Evolutionary conservation across 768 basidiomycete genomes (phyloP).

Genomic region (Boletus bicolor): DNA sequence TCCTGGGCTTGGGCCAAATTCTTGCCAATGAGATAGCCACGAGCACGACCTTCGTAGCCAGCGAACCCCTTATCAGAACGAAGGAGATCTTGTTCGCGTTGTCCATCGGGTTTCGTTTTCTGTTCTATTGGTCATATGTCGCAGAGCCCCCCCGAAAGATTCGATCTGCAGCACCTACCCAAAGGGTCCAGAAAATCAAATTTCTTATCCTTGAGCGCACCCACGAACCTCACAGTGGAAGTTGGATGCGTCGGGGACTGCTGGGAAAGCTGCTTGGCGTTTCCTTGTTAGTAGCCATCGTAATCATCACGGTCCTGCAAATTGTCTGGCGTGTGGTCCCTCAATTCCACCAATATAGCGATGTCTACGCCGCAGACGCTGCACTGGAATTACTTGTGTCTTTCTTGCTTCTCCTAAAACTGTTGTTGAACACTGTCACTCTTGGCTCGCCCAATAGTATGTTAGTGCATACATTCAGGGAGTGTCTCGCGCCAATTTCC

Average conservation of each 20-base stretch:
- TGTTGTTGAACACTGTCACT: constrained; percentile 55
- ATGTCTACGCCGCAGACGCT: constrained; percentile 56
- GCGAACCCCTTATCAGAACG: constrained; percentile 39
- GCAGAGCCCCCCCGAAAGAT: constrained; percentile 47
- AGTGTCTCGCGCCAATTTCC: constrained; percentile 48
- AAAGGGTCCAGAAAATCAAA: constrained; percentile 7
- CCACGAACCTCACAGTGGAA: constrained; percentile 47
- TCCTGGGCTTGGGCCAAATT: constrained; percentile 59
- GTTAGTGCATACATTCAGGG: constrained; percentile 42
- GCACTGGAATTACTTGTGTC: constrained; percentile 58
- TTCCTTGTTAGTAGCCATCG: constrained; percentile 41
- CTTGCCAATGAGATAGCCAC: constrained; percentile 39
- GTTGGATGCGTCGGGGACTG: constrained; percentile 64
- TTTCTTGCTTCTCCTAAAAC: constrained; percentile 57
- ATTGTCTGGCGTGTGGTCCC: constrained; percentile 56
- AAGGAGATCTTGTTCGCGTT: constrained; percentile 61
- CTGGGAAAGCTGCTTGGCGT: constrained; percentile 53
- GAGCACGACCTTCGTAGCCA: constrained; percentile 17
- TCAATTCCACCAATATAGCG: constrained; percentile 36
- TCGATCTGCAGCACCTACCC: constrained; percentile 28
- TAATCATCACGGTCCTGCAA: constrained; percentile 55
- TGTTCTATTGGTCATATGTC: constrained; percentile 70
- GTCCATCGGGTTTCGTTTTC: constrained; percentile 54
- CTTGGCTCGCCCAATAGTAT: constrained; percentile 34
- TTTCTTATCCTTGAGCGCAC: constrained; percentile 17